phyloP scores from a whole-genome alignment of 140 eudicot genomes.

The Anethum foeniculum region DNA sequence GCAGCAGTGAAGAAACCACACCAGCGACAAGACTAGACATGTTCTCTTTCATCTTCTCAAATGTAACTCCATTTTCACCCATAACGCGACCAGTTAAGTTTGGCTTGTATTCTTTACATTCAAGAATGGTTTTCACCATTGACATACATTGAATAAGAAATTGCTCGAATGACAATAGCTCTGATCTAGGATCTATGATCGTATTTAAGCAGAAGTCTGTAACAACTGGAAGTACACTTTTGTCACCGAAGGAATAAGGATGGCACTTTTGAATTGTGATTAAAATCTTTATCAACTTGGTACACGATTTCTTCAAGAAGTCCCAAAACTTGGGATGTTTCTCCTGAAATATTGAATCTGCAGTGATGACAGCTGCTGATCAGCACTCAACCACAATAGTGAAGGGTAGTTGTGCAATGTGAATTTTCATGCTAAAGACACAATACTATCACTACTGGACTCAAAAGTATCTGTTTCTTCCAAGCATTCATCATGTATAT shows the following conservation, averaged over 20 bases:
- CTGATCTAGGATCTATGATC: conserved; percentile 83
- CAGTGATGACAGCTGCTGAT: conserved; percentile 24
- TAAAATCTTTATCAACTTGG: conserved; percentile 79
- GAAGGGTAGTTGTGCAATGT: not conserved
- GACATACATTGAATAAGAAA: conserved; percentile 85
- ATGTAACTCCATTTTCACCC: conserved; percentile 56
- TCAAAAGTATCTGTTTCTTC: not conserved
- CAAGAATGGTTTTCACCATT: conserved; percentile 74
- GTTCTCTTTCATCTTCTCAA: conserved; percentile 72
- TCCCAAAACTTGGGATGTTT: conserved; percentile 58
- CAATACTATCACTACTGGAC: not conserved
- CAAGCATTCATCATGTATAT: not conserved
- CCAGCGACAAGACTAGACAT: conserved; percentile 66
- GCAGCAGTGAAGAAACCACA: conserved; percentile 61
- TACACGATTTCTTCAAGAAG: conserved; percentile 61
- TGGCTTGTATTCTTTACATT: conserved; percentile 90
- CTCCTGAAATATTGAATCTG: conserved; percentile 80
- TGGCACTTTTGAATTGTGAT: conserved; percentile 73
- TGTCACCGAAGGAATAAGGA: conserved; percentile 96
- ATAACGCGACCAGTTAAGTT: conserved; percentile 72
- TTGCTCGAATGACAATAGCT: conserved; percentile 62
- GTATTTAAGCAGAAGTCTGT: conserved; percentile 74
- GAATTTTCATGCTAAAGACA: not conserved
- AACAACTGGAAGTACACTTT: conserved; percentile 62
- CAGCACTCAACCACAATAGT: conserved; percentile 16